These are phyloP conservation scores for Penicillium sp. DNA, from an alignment of 2,329 filamentous ascomycete species.

Conservation along the genomic window DNA sequence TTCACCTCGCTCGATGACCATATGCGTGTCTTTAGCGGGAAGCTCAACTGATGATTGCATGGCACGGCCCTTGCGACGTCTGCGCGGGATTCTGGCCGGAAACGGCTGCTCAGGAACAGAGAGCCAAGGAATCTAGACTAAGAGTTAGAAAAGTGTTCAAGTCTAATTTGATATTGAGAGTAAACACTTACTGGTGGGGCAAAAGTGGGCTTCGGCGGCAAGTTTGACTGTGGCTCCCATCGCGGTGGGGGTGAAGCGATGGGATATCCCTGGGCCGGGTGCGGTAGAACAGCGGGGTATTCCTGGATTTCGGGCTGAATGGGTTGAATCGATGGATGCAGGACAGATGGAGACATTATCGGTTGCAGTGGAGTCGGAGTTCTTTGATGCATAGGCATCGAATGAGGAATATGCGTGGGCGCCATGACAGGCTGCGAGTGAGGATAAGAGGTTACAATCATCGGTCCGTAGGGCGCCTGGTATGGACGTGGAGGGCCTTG, in stretches of 20 bases:
- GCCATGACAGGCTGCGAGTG: constrained; percentile 41
- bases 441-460: constrained; percentile 46
- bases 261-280: constrained; percentile 30
- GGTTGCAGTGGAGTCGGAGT: constrained; percentile 38
- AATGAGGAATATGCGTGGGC: constrained; percentile 36
- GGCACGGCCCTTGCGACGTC: constrained; percentile 42
- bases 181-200: constrained; percentile 46
- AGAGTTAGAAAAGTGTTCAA: constrained; percentile 11
- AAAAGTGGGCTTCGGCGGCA: constrained; percentile 39
- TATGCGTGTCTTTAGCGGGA: constrained; percentile 45
- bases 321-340: constrained; percentile 25
- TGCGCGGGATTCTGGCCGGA: constrained; percentile 50
- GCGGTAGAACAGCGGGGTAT: constrained; percentile 24
- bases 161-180: neutral
- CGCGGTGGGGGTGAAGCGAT: constrained; percentile 32
- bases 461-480: constrained; percentile 40
- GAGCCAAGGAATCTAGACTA: constrained; percentile 56
- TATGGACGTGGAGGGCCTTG: constrained; percentile 41
- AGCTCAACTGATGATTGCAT: constrained; percentile 48
- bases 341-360: constrained; percentile 35
- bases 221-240: constrained; percentile 23
- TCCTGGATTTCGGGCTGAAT: constrained; percentile 31
- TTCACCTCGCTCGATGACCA: constrained; percentile 21
- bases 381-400: constrained; percentile 37
- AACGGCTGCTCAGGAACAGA: constrained; percentile 56